Evolutionary conservation across 208 protist genomes (phyloP).

Genomic region (Acanthamoeba castellanii): DNA sequence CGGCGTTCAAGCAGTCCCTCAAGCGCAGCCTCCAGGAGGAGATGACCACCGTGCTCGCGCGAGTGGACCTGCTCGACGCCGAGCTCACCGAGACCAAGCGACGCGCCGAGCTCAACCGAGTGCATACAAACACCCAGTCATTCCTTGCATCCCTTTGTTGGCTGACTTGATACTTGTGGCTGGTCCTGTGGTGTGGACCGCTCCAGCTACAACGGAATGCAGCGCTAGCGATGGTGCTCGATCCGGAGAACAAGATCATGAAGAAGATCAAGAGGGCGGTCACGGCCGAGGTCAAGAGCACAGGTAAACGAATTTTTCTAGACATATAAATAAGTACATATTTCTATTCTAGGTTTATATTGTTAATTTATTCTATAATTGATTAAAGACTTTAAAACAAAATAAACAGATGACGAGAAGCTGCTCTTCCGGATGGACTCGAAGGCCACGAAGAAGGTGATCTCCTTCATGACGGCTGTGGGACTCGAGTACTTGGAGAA

Average conservation of each 20-base stretch:
- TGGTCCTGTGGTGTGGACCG: background rate
- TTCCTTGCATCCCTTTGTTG: background rate
- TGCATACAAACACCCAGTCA: background rate
- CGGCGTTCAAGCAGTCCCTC: background rate
- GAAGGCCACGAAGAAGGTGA: slow-evolving; percentile 64
- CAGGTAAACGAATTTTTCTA: background rate
- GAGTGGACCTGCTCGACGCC: background rate
- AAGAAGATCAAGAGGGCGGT: slow-evolving; percentile 51
- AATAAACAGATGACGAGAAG: slow-evolving; percentile 13
- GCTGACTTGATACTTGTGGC: background rate
- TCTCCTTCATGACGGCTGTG: slow-evolving; percentile 38
- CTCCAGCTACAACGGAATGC: slow-evolving; percentile 2
- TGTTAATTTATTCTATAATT: background rate
- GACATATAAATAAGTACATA: background rate
- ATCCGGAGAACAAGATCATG: slow-evolving; percentile 59
- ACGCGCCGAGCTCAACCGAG: slow-evolving; percentile 1
- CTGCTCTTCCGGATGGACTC: slow-evolving; percentile 61
- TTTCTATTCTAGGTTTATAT: background rate
- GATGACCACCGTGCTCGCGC: slow-evolving; percentile 53
- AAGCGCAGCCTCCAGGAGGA: slow-evolving; percentile 56
- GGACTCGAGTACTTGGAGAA: slow-evolving; percentile 47
- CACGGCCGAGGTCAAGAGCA: slow-evolving; percentile 40
- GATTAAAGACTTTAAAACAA: background rate
- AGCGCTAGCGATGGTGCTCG: slow-evolving; percentile 19
- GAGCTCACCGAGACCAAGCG: slow-evolving; percentile 28